Conservation (phyloP, 495 filamentous ascomycete genomes). For the Cudoniella acicularis region DNA sequence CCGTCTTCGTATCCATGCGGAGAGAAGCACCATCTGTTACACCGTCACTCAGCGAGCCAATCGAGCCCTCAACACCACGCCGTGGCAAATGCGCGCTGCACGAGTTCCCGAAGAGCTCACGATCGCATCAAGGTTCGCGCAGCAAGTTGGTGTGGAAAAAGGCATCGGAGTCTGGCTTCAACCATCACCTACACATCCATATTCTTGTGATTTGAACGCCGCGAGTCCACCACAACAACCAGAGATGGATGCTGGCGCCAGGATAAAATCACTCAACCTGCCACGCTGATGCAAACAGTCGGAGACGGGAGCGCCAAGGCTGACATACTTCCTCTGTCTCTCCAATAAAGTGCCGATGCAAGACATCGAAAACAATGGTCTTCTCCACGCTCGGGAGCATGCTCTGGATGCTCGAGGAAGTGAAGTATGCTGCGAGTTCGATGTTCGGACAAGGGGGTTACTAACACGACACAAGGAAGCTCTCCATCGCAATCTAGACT, state of each 20-base stretch:
- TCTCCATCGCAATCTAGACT: not conserved
- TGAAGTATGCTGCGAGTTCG: too few relatives aligned
- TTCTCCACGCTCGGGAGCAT: not conserved
- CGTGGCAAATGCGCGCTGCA: not conserved
- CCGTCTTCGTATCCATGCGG: not conserved
- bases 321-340: not conserved
- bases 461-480: not conserved
- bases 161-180: not conserved
- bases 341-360: not conserved
- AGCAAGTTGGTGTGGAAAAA: not conserved
- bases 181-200: not conserved
- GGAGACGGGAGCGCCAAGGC: not conserved
- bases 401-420: not conserved
- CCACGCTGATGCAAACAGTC: not conserved
- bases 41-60: not conserved
- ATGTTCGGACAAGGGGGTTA: too few relatives aligned
- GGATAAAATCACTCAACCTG: not conserved
- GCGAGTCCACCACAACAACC: not conserved
- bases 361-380: not conserved
- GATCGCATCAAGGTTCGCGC: not conserved
- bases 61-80: not conserved
- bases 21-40: slow-evolving; percentile 12
- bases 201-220: not conserved
- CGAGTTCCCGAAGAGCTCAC: not conserved
- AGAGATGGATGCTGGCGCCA: not conserved